Evolutionary conservation across 371 early-diverging fungal species (phyloP), one percentile per base, ranked within the genome.

Genomic region (Nosema muscidifuracis): DNA sequence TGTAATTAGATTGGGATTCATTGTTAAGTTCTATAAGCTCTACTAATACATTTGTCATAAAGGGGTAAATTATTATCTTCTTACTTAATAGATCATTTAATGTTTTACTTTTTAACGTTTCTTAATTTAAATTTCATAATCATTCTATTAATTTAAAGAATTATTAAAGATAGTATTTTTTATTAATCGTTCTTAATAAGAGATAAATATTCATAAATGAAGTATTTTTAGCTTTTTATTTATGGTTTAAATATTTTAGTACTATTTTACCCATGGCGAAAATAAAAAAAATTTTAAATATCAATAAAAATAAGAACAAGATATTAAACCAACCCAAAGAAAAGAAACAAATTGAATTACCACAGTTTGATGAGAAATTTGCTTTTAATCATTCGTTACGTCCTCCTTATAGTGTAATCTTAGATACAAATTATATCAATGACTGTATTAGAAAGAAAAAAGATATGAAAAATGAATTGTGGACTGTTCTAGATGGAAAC

Each of bases 391-490:
- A 90, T 40, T 89, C 93, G 16, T 85, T 99, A 20, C 93, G 89
- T 2, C 98, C 99, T 44, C 99, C 99, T 33, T 99, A 97, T 83
- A 90, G 91, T 73, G 88, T 99, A 36, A 84, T 99, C 12, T 88
- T 99, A 42, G 99, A 99, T 85, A 97, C 99, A 76, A 99, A 99
- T 84, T 99, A 98, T 79, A 96, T 99, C 86, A 97, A 97, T 85
- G 94, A 95, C 76, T 90, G 95, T 20, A 92, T 99, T 75, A 92
- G 95, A 81, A 95, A 95, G 87, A 95, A 95, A 81, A 86, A 97
- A 34, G 97, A 97, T 80, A 85, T 95, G 47, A 87, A 94, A 43
- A 89, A 91, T 75, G 89, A 91, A 15, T 90, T 96, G 90, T 95
- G 97, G 93, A 94, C 94, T 80, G 95, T 95, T 80, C 85, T 97